Percentiles rank a stretch among this genome's conserved stretches.
These are phyloP conservation scores for Colletotrichum sp. DNA, from an alignment of 2,329 filamentous ascomycete species.

Conservation along the genomic window DNA sequence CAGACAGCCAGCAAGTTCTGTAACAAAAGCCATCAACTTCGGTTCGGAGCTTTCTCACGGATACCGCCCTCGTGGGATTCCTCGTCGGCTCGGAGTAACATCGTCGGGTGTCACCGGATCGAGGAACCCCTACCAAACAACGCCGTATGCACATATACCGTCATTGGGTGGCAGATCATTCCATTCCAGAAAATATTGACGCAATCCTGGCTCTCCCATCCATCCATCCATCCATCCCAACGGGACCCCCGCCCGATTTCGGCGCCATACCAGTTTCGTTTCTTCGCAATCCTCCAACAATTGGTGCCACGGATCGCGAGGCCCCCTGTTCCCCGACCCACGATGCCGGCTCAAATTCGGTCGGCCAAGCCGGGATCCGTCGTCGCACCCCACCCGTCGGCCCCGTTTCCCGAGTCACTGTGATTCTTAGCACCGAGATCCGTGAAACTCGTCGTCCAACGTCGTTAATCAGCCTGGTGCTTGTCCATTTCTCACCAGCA, in stretches of 20 bases:
- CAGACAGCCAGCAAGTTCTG: not conserved
- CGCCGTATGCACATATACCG: not conserved
- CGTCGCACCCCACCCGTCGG: not conserved
- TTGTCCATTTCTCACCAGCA: not conserved
- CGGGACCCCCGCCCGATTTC: not conserved
- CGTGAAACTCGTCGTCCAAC: not conserved
- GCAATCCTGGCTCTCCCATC: not conserved
- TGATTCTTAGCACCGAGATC: not conserved
- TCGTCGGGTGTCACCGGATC: not conserved
- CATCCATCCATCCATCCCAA: not conserved
- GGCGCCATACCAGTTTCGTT: not conserved
- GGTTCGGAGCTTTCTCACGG: not conserved
- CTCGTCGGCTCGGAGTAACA: not conserved
- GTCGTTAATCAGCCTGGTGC: not conserved
- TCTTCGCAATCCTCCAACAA: not conserved
- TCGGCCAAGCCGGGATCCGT: constrained; percentile 5
- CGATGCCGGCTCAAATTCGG: not conserved
- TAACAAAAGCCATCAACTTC: not conserved
- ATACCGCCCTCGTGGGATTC: not conserved
- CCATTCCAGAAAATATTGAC: not conserved
- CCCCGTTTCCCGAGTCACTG: not conserved
- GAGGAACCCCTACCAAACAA: not conserved
- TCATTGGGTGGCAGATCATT: not conserved
- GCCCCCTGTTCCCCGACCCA: not conserved
- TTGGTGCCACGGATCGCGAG: not conserved